phyloP scores from a whole-genome alignment of 768 basidiomycete genomes.

The Hebeloma cylindrosporum region DNA sequence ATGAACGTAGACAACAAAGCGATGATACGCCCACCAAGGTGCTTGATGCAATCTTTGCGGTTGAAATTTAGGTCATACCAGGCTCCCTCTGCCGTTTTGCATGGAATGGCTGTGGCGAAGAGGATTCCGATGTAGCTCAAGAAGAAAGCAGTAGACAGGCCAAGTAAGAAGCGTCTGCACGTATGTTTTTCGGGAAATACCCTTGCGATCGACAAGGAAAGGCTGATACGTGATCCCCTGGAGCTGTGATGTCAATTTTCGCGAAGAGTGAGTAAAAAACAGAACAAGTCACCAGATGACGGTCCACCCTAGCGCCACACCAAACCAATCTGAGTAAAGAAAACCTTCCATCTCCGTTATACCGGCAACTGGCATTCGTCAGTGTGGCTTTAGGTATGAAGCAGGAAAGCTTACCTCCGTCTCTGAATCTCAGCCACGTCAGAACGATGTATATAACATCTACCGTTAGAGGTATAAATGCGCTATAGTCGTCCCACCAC shows the following conservation, averaged over 20 bases:
- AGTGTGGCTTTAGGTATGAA: no score
- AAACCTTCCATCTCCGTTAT: background rate
- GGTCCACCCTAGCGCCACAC: conserved; percentile 7
- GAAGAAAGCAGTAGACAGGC: conserved; percentile 8
- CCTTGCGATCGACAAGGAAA: conserved; percentile 14
- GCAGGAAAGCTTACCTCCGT: conserved; percentile 8
- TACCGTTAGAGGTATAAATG: conserved; percentile 11
- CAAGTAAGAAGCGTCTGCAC: conserved; percentile 9
- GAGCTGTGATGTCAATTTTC: background rate
- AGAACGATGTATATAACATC: conserved; percentile 14
- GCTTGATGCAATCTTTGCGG: conserved; percentile 4
- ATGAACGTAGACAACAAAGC: no score
- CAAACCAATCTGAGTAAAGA: conserved; percentile 11
- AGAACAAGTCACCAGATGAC: conserved; percentile 9
- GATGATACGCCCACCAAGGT: conserved; percentile 2
- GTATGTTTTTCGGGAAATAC: conserved; percentile 11
- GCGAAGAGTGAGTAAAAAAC: background rate
- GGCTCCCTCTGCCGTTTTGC: background rate
- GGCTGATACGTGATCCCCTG: conserved; percentile 18
- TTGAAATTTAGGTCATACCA: conserved; percentile 6
- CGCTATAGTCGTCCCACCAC: conserved; percentile 27
- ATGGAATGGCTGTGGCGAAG: conserved; percentile 8
- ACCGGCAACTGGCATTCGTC: no score
- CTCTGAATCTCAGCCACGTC: conserved; percentile 15
- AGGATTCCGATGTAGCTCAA: conserved; percentile 10